A percentile compares a stretch with the other conserved stretches of the same genome.
These are phyloP conservation scores for Alternaria gaisen DNA, from an alignment of 2,329 filamentous ascomycete species.

Conservation along the genomic window DNA sequence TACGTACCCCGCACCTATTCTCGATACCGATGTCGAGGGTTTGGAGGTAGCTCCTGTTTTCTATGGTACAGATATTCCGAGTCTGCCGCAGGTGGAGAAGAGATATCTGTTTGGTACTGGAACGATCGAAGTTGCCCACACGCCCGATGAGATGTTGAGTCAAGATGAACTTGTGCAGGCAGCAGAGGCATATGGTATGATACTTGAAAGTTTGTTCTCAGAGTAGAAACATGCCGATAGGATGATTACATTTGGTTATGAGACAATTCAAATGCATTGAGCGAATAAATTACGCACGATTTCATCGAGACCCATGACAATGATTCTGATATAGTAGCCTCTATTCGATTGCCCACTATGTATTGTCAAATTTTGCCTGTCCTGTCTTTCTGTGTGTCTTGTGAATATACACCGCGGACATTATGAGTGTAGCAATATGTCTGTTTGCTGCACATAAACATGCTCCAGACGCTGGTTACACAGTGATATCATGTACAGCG, in stretches of 20 bases:
- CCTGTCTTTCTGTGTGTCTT: neutral
- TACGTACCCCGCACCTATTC: constrained; percentile 24
- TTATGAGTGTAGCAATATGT: neutral
- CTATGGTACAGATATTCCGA: constrained; percentile 37
- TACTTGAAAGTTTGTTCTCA: constrained; percentile 29
- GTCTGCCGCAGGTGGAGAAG: constrained; percentile 31
- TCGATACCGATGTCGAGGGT: constrained; percentile 34
- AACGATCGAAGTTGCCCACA: constrained; percentile 36
- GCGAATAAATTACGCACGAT: too few relatives aligned
- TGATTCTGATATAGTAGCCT: too few relatives aligned
- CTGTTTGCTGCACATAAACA: neutral
- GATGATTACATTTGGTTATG: neutral
- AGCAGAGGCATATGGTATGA: constrained; percentile 35
- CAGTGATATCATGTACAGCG: too few relatives aligned
- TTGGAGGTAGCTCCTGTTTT: constrained; percentile 36
- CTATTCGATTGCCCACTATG: neutral
- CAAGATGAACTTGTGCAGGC: constrained; percentile 33
- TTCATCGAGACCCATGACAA: too few relatives aligned
- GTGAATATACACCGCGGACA: neutral
- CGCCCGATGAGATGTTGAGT: constrained; percentile 29
- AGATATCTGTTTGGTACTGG: constrained; percentile 35
- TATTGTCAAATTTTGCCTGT: neutral
- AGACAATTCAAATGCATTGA: neutral
- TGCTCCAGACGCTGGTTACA: neutral
- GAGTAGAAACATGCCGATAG: neutral